Conservation (phyloP, 1,284 basidiomycete species). For the Naganishia albida region DNA sequence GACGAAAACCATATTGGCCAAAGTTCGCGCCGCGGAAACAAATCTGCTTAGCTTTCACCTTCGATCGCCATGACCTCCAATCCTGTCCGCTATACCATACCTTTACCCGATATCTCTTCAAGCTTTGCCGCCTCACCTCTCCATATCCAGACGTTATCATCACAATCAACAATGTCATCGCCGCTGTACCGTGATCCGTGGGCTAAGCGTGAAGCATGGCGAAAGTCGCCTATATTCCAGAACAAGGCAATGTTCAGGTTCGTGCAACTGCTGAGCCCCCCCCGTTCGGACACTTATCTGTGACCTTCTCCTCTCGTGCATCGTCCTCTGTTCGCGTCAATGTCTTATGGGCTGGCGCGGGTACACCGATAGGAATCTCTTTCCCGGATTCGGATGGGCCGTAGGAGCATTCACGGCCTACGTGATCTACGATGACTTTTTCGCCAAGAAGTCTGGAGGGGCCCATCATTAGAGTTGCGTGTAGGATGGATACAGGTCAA, state of each 20-base stretch:
- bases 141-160: background rate
- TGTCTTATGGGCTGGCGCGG: no score
- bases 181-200: slow-evolving; percentile 82
- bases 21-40: background rate
- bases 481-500: background rate
- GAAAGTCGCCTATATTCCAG: slow-evolving; percentile 81
- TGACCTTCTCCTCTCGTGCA: no score
- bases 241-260: slow-evolving; percentile 73
- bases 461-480: slow-evolving; percentile 31
- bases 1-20: no score
- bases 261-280: slow-evolving; percentile 22
- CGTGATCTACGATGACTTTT: slow-evolving; percentile 72
- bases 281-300: background rate
- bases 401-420: slow-evolving; percentile 87
- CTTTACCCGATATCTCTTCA: no score
- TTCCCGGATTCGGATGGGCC: slow-evolving; percentile 90
- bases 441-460: slow-evolving; percentile 43
- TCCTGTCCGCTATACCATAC: no score
- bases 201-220: slow-evolving; percentile 91
- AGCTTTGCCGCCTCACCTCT: background rate
- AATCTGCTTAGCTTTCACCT: background rate
- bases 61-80: no score
- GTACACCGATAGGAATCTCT: slow-evolving; percentile 62
- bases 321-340: no score
- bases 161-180: slow-evolving; percentile 13